Conservation (phyloP, 306 rosid genomes). For the Rosa rugosa region DNA sequence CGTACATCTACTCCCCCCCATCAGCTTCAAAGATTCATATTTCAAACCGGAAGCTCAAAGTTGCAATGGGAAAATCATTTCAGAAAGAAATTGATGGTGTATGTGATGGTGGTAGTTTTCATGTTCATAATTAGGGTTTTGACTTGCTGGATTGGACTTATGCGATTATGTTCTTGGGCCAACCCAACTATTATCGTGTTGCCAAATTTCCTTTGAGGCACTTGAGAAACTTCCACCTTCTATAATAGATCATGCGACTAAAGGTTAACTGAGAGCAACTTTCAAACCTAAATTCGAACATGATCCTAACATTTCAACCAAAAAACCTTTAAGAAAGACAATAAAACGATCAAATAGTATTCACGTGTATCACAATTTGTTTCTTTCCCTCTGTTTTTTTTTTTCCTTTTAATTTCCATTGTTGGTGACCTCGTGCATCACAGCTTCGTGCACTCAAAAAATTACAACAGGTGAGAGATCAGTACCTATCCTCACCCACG, state of each 20-base stretch:
- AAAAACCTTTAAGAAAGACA: neutral
- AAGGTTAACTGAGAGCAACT: neutral
- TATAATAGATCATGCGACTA: no score
- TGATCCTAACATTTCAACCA: neutral
- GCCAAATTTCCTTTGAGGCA: neutral
- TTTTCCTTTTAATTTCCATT: neutral
- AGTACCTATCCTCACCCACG: neutral
- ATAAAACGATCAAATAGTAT: neutral
- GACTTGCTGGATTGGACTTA: neutral
- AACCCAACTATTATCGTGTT: neutral
- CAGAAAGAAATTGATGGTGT: no score
- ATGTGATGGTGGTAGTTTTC: no score
- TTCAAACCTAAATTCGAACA: neutral
- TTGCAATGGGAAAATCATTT: no score
- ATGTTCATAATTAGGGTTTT: neutral
- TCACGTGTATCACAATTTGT: neutral
- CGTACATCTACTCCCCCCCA: no score
- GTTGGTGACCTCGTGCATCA: neutral
- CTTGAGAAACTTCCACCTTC: neutral
- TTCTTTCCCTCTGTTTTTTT: neutral
- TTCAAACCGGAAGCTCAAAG: no score
- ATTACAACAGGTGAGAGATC: neutral
- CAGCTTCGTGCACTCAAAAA: neutral
- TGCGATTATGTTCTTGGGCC: neutral
- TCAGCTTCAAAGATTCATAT: no score